Conservation (phyloP, 1,139 yeast species). For the Yamadazyma triangularis region DNA sequence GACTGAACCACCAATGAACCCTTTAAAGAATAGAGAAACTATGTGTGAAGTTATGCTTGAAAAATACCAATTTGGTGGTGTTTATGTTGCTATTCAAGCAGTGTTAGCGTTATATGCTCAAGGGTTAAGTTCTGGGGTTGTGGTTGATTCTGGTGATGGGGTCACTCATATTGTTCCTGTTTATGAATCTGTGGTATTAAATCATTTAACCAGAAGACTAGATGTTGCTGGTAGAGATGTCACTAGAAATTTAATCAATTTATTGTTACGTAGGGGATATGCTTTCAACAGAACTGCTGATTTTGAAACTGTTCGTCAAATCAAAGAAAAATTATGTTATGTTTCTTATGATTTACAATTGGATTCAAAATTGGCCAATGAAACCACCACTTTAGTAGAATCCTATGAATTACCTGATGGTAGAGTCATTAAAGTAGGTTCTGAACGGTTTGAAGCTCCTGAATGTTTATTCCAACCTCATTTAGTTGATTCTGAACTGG, state of each 20-base stretch:
- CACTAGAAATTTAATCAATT: constrained; percentile 85
- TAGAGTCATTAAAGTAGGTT: constrained; percentile 86
- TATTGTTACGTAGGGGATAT: constrained; percentile 91
- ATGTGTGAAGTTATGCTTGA: constrained; percentile 99
- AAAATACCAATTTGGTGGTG: constrained; percentile 92
- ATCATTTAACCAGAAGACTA: constrained; percentile 85
- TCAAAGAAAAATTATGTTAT: constrained; percentile 92
- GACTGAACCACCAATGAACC: constrained; percentile 98
- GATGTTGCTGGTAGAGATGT: constrained; percentile 99
- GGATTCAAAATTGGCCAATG: constrained; percentile 83
- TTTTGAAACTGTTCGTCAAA: constrained; percentile 96
- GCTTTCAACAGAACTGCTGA: constrained; percentile 98
- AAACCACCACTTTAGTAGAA: constrained; percentile 91
- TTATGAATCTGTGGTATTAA: constrained; percentile 91
- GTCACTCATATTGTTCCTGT: constrained; percentile 97
- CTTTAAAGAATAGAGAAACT: constrained; percentile 83
- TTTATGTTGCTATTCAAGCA: constrained; percentile 97
- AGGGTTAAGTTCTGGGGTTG: constrained; percentile 97
- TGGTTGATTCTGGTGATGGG: constrained; percentile 88
- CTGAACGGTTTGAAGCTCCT: constrained; percentile 96
- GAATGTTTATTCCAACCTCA: constrained; percentile 97
- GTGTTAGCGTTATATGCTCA: constrained; percentile 96
- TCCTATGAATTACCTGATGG: constrained; percentile 95
- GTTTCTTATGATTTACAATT: constrained; percentile 91
- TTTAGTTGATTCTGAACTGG: constrained; percentile 95